phyloP scores from a whole-genome alignment of 257 asterid genomes.

The Salvia miltiorrhiza region DNA sequence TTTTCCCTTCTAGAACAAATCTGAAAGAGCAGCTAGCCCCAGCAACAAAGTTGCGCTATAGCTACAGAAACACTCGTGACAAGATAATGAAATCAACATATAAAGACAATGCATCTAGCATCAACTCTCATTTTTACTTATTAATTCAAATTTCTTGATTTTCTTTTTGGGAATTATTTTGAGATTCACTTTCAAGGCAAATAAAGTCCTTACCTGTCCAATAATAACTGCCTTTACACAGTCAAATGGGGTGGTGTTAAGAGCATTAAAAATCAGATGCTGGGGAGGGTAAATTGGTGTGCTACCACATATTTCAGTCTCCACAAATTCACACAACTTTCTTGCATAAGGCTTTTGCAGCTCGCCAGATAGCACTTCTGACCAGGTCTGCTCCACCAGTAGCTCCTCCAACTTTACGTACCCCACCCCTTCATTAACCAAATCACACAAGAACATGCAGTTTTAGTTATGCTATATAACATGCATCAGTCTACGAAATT shows the following conservation, averaged over 20 bases:
- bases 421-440: conserved; percentile 34
- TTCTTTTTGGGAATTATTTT: not conserved
- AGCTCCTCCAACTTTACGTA: conserved; percentile 68
- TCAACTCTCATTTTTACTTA: not conserved
- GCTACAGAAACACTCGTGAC: not conserved
- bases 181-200: conserved; percentile 13
- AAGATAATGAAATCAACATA: not conserved
- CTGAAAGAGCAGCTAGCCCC: conserved; percentile 2
- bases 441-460: conserved; percentile 11
- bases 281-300: conserved; percentile 84
- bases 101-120: conserved; percentile 2
- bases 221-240: conserved; percentile 79
- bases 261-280: conserved; percentile 76
- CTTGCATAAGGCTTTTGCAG: conserved; percentile 70
- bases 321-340: conserved; percentile 56
- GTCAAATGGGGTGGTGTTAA: conserved; percentile 80
- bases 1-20: not conserved
- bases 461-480: conserved; percentile 5
- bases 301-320: conserved; percentile 53
- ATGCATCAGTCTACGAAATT: not conserved
- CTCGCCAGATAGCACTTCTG: conserved; percentile 61
- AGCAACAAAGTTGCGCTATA: not conserved
- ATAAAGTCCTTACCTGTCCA: conserved; percentile 63
- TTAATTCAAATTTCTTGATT: not conserved
- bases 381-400: conserved; percentile 82